Percentiles rank a stretch among this genome's conserved stretches.
Conservation (phyloP, 2,329 filamentous ascomycete genomes). For the Pyrenochaeta sp. region DNA sequence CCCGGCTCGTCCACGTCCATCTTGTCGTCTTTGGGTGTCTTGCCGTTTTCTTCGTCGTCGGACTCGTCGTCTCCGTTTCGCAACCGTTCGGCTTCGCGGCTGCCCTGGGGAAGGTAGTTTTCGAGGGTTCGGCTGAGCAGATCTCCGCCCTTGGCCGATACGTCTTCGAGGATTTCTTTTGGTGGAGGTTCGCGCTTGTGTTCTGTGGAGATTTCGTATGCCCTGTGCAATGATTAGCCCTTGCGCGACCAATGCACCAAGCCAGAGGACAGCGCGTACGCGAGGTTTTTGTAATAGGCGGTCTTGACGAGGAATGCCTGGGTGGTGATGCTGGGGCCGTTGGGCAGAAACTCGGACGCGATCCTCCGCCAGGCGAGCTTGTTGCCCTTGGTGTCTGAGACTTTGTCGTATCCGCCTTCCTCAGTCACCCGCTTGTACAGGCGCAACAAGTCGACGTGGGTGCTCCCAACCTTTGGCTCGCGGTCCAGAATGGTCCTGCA, state of each 20-base stretch:
- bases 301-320: constrained; percentile 86
- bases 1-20: constrained; percentile 59
- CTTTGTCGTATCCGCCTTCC: constrained; percentile 84
- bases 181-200: constrained; percentile 84
- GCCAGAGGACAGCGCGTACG: constrained; percentile 51
- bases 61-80: constrained; percentile 64
- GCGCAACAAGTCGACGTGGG: constrained; percentile 77
- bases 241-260: constrained; percentile 4
- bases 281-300: constrained; percentile 87
- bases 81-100: constrained; percentile 55
- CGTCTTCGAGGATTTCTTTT: constrained; percentile 83
- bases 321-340: constrained; percentile 75
- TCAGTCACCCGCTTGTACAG: constrained; percentile 79
- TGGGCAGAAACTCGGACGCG: constrained; percentile 77
- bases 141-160: constrained; percentile 79
- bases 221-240: constrained; percentile 49
- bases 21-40: constrained; percentile 61
- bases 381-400: constrained; percentile 70
- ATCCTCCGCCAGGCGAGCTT: constrained; percentile 87
- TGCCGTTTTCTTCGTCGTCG: constrained; percentile 53
- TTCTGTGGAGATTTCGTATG: constrained; percentile 82
- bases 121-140: constrained; percentile 81
- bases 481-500: constrained; percentile 74
- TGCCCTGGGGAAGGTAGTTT: constrained; percentile 68
- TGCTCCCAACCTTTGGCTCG: constrained; percentile 80